Conservation (phyloP, 106 monocot genomes). For the Dendrobium officinale region DNA sequence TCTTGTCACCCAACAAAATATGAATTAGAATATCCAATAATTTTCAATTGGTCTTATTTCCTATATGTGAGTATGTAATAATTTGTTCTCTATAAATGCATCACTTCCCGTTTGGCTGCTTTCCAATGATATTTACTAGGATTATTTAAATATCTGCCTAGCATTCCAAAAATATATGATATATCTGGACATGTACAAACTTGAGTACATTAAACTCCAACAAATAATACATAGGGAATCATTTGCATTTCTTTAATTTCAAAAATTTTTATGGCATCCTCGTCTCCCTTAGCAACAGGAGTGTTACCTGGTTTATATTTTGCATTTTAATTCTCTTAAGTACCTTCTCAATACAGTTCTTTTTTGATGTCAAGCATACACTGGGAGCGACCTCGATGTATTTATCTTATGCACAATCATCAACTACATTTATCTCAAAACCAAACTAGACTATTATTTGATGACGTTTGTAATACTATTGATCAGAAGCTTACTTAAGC, state of each 20-base stretch:
- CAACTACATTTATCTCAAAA: background rate
- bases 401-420: background rate
- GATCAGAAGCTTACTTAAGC: no score
- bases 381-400: background rate
- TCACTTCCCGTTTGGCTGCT: background rate
- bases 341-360: background rate
- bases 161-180: background rate
- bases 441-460: background rate
- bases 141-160: background rate
- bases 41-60: background rate
- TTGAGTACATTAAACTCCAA: no score
- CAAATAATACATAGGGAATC: no score
- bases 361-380: background rate
- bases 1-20: background rate
- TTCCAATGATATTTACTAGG: background rate
- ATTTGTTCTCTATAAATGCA: slow-evolving; percentile 1
- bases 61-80: background rate
- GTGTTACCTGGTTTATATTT: background rate
- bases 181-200: no score
- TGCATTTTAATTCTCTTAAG: background rate
- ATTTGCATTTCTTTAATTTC: no score
- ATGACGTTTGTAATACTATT: background rate
- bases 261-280: no score
- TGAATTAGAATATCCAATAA: background rate
- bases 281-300: background rate